Evolutionary conservation across 345 rosid genomes (phyloP), one percentile per base, ranked within the genome.

Genomic region (Eutrema heterophyllum): DNA sequence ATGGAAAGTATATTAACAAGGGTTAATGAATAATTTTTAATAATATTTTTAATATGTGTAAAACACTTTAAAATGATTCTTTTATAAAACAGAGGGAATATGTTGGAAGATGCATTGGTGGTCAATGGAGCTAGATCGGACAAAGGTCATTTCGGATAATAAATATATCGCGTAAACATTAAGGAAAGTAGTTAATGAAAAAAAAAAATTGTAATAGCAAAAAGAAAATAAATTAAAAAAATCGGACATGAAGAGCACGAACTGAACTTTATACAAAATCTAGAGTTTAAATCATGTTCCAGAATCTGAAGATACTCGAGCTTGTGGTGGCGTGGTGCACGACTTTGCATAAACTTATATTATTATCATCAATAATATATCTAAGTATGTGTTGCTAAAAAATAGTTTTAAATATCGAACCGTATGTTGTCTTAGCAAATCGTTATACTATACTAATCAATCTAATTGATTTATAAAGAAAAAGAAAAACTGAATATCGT

Each of bases 161-260:
- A 56, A 41, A 16, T 18, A 12, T 32, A 8, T 56, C 11, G 14
- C 45, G 64, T 56, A 56, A 18, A 39, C 24, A 57, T 39, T 10
- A 49, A 58, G 48, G 7, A 55, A 56, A 65, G 7, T 48, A 18
- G 41, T 29, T 36, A 7, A 18, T 0, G 2, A 33, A 54, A 51
- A 4, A 4, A 53, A 54, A 8, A 5, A 44, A 7, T 1, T 29
- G 32, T 29, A 29, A 7, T 26, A 49, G 9, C 8, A 68, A 29
- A 10, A 29, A 21, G 7, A 30, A 21, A 67, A 7, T 27, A 15
- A 40, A 5, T 4, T 2, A 30, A 21, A 13, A 33, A 12, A 60
- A n/a, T 30, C 32, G 35, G 30, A 75, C 69, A 68, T 75, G 69
- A 43, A 61, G 38, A 75, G 64, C 69, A 75, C 41, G 56, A 60